Conservation (phyloP, 1,139 yeast genomes). For the Starmera stellimalicola region DNA sequence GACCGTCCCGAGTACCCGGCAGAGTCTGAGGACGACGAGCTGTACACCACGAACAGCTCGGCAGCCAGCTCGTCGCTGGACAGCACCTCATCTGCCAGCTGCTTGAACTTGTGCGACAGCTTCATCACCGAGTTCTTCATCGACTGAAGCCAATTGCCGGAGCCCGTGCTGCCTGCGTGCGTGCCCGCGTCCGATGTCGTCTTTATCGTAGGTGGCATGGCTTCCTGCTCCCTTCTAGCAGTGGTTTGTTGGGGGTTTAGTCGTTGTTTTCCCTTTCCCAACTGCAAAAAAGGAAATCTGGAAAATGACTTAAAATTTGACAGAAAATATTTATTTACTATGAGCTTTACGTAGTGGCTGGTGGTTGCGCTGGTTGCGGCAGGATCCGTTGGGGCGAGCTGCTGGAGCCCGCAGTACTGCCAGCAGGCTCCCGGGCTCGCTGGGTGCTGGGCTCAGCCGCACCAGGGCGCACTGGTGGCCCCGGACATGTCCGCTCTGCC, state of each 20-base stretch:
- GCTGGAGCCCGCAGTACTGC: no score
- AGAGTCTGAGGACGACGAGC: conserved; percentile 7
- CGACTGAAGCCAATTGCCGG: background rate
- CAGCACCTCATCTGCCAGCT: conserved; percentile 18
- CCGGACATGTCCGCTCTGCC: no score
- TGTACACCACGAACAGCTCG: conserved; percentile 18
- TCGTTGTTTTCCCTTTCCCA: background rate
- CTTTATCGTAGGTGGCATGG: background rate
- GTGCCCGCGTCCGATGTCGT: background rate
- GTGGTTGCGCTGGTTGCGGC: no score
- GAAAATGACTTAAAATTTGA: no score
- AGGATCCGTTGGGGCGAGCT: no score
- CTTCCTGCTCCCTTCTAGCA: background rate
- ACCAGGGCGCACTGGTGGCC: no score
- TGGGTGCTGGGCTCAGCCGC: no score
- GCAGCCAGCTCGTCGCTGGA: conserved; percentile 19
- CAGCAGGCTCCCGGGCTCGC: no score
- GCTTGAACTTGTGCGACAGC: conserved; percentile 12
- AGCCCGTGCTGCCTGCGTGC: background rate
- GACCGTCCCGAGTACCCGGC: no score
- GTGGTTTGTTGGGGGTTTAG: background rate
- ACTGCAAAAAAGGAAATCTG: no score
- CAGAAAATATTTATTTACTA: no score
- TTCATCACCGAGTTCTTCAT: conserved; percentile 8
- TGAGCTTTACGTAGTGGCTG: no score